Evolutionary conservation across 2,329 filamentous ascomycete genomes (phyloP), one percentile per base, ranked within the genome.

Genomic region (Balansia obtecta): DNA sequence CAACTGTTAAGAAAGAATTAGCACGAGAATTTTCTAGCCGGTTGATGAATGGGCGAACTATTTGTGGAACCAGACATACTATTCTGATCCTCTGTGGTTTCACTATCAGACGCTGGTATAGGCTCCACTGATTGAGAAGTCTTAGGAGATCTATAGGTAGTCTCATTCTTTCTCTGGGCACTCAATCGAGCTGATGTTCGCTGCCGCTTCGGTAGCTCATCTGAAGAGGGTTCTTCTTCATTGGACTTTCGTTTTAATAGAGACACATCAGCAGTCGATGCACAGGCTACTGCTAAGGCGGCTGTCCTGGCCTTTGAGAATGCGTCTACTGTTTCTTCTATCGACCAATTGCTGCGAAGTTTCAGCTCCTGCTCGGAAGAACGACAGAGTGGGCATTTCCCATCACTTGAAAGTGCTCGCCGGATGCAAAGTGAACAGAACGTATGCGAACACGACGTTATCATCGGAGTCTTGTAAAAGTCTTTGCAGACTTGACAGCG

Each of bases 401-500:
- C 86, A 57, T 96, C 89, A 33, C 79, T 77, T 2, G 84, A 83
- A 1, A 98, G 75, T 53, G 86, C 88, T 55, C 90, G 78, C 32
- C 93, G 85, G 64, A 98, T 97, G 66, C 93, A 98, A 49, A 95
- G 71, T 7, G 91, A 96, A 73, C 93, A 98, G 63, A 98, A 98
- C 0, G 93, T 97, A 65, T 98, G 93, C 49, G 82, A 86, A 70
- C 93, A 98, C 1, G 87, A 86, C 1, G 93, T 98, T 55, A 96
- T 84, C 79, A 98, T 93, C 0, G 93, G 93, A 47, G 89, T 95
- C 54, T 82, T 82, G 71, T 87, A 97, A 68, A 97, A 95, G 66
- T 98, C 94, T 65, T 97, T 97, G 79, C 93, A 98, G 53, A 98
- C 86, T 67, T 97, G 88, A 68, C 93, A 98, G 59, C 93, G 87